Conservation (phyloP, 2,329 filamentous ascomycete genomes). For the Paramyrothecium roridum region DNA sequence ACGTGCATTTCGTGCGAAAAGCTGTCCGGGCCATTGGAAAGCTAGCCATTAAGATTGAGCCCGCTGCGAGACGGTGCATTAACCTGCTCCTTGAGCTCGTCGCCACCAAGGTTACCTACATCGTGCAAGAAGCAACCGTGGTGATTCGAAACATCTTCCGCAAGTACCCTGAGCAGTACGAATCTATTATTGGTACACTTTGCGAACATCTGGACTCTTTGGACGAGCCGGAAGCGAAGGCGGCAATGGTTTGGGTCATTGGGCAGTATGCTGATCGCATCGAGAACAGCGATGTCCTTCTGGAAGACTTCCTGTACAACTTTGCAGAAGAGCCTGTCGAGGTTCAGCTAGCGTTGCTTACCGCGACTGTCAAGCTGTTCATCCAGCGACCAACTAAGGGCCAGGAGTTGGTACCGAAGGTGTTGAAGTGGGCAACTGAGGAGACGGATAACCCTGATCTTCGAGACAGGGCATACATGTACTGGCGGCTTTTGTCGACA, state of each 20-base stretch:
- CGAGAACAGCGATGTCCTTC: slow-evolving; percentile 88
- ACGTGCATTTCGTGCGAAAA: slow-evolving; percentile 97
- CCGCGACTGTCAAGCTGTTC: slow-evolving; percentile 95
- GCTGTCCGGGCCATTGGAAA: slow-evolving; percentile 97
- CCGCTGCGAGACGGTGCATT: slow-evolving; percentile 86
- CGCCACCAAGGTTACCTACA: slow-evolving; percentile 97
- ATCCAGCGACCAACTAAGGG: slow-evolving; percentile 95
- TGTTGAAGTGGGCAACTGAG: slow-evolving; percentile 97
- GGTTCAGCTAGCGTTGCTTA: slow-evolving; percentile 90
- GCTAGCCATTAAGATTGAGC: slow-evolving; percentile 97
- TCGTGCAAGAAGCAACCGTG: slow-evolving; percentile 97
- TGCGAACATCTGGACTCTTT: slow-evolving; percentile 96
- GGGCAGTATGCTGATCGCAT: slow-evolving; percentile 97
- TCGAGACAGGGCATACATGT: slow-evolving; percentile 96
- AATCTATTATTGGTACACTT: slow-evolving; percentile 92
- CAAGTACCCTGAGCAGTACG: slow-evolving; percentile 98
- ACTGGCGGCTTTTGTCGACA: slow-evolving; percentile 93
- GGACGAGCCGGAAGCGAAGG: slow-evolving; percentile 96
- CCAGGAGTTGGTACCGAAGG: slow-evolving; percentile 87
- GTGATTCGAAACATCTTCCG: slow-evolving; percentile 99
- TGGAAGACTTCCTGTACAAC: slow-evolving; percentile 92
- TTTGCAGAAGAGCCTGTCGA: slow-evolving; percentile 95
- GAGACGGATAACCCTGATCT: slow-evolving; percentile 99
- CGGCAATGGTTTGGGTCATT: slow-evolving; percentile 99
- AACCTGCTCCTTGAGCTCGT: slow-evolving; percentile 90